Evolutionary conservation across 371 early-diverging fungal species (phyloP), one percentile per base, ranked within the genome.

Genomic region (Mucor plumbeus): DNA sequence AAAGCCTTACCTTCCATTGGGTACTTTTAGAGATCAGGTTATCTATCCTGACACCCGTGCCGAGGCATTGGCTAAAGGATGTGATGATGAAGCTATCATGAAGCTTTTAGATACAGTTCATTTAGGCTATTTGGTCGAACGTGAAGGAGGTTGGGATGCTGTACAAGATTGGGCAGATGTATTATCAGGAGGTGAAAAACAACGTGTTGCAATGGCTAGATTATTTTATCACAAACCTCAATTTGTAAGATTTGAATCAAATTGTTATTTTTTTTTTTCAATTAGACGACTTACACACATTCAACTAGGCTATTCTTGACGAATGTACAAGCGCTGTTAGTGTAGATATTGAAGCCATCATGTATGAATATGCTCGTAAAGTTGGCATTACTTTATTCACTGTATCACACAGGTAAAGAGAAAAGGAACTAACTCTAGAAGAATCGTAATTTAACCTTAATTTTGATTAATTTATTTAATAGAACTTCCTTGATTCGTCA

Each of bases 11-110:
- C 85, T 97, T 71, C 90, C 94, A 26, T 69, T 94, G 47, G 97
- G 98, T 14, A 94, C 94, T 1, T 86, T 97, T 71, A 88, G 98
- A 64, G 96, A 97, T 80, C 97, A 96, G 68, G 79, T 89, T 19
- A 94, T 92, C 54, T 94, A 94, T 67, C 95, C 95, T 6, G 90
- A 94, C 72, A 85, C 84, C 9, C 75, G 73, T 31, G 70, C 63
- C 4, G 87, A 91, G 40, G 90, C 91, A 58, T 33, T 65, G 3
- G 71, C 68, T 1, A 82, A 84, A 39, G 88, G 87, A 0, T 84
- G 72, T 62, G 73, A 82, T 50, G 94, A 93, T 74, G 79, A 71
- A n/a, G 80, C 87, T 39, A 65, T 94, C 44, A 73, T 88, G 72
- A 82, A 81, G 11, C 69, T 94, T 35, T 78, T 94, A 61, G 78